Evolutionary conservation across 371 early-diverging fungal species (phyloP).

Genomic region (Lichtheimia ramosa): DNA sequence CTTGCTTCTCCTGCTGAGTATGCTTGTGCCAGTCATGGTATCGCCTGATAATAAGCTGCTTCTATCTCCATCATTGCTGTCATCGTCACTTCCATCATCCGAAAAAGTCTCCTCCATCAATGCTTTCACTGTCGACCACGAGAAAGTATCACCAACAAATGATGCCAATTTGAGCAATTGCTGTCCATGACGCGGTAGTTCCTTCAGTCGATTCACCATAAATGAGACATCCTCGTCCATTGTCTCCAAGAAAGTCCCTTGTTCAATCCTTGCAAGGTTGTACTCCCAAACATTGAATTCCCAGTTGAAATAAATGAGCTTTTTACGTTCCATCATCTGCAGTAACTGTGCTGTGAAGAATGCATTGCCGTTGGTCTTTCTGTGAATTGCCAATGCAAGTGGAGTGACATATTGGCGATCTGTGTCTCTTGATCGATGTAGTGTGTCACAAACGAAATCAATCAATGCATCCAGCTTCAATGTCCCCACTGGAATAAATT

Average conservation of each 20-base stretch:
- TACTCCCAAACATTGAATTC: conserved; percentile 47
- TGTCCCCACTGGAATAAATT: conserved; percentile 24
- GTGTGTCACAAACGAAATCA: conserved; percentile 34
- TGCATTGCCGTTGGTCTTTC: conserved; percentile 42
- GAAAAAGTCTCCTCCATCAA: conserved; percentile 30
- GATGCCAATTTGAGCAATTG: conserved; percentile 42
- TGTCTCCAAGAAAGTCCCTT: conserved; percentile 14
- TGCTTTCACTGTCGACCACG: conserved; percentile 40
- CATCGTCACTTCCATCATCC: not conserved
- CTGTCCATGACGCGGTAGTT: conserved; percentile 37
- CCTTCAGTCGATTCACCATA: conserved; percentile 28
- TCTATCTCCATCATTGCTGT: not conserved
- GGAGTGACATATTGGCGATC: conserved; percentile 28
- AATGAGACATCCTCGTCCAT: conserved; percentile 34
- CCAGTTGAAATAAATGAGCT: conserved; percentile 48
- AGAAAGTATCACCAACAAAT: conserved; percentile 45
- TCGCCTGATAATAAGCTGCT: not conserved
- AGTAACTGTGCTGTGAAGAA: conserved; percentile 42
- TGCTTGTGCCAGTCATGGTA: not conserved
- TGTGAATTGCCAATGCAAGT: conserved; percentile 31
- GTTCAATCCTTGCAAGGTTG: conserved; percentile 32
- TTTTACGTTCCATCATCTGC: conserved; percentile 38
- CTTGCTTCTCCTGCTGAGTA: not conserved
- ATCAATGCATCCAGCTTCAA: conserved; percentile 36
- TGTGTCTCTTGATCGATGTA: conserved; percentile 24